Percentiles rank a stretch among this genome's conserved stretches.
Conservation (phyloP, 495 filamentous ascomycete species). For the Aspergillus sclerotiicarbonarius region DNA sequence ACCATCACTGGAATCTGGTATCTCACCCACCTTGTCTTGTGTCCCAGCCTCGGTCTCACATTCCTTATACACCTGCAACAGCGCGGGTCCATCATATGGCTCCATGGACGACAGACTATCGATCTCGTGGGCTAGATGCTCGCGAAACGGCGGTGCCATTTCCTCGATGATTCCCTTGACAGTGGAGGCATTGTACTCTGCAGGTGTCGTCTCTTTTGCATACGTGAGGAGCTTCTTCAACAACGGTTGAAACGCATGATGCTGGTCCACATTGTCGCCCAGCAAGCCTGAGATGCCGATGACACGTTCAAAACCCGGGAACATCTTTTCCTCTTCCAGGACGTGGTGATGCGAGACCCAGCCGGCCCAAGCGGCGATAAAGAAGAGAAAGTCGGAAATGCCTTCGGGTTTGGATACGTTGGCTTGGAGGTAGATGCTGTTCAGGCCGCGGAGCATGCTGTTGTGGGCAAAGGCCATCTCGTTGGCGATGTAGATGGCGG, state of each 20-base stretch:
- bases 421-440: constrained; percentile 10
- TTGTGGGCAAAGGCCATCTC: constrained; percentile 10
- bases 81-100: not conserved
- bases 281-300: not conserved
- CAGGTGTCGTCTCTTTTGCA: not conserved
- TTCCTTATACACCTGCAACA: constrained; percentile 3
- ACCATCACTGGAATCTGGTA: not conserved
- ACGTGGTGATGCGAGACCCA: constrained; percentile 6
- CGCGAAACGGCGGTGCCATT: not conserved
- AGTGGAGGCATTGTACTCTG: not conserved
- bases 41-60: constrained; percentile 5
- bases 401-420: not conserved
- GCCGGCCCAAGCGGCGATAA: not conserved
- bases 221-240: not conserved
- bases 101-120: constrained; percentile 1
- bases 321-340: constrained; percentile 8
- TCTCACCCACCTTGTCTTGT: constrained; percentile 1
- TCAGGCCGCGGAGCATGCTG: constrained; percentile 4
- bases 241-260: not conserved
- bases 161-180: not conserved
- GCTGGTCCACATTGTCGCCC: not conserved
- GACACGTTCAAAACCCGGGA: not conserved
- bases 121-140: constrained; percentile 5
- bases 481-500: constrained; percentile 5
- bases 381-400: constrained; percentile 7